Conservation (phyloP, 345 rosid genomes). For the Camelina neglecta region DNA sequence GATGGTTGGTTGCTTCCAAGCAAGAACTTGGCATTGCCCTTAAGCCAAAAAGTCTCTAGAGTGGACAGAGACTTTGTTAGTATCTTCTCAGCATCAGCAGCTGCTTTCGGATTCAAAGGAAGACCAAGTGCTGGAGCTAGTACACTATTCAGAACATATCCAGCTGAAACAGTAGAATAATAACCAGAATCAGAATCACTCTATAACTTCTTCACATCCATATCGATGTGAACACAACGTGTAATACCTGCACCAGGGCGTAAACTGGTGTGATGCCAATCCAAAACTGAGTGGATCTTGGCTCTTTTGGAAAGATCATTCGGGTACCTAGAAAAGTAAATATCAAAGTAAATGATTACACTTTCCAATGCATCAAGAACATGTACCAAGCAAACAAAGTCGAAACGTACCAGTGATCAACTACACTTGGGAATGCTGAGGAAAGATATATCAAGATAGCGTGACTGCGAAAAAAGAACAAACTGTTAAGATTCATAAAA, state of each 20-base stretch:
- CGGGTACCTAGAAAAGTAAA: conserved; percentile 64
- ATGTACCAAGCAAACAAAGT: background rate
- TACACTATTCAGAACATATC: conserved; percentile 48
- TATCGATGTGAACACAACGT: background rate
- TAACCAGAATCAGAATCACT: conserved; percentile 5
- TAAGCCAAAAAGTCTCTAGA: conserved; percentile 83
- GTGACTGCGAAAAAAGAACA: conserved; percentile 54
- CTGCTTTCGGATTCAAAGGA: conserved; percentile 60
- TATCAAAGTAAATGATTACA: background rate
- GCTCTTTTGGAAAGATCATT: conserved; percentile 81
- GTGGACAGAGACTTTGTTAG: conserved; percentile 56
- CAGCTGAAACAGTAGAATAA: conserved; percentile 46
- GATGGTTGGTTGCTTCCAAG: conserved; percentile 79
- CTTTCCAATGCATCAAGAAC: conserved; percentile 19
- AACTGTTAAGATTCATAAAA: conserved; percentile 12
- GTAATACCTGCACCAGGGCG: conserved; percentile 69
- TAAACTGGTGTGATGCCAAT: conserved; percentile 88
- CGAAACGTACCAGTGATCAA: conserved; percentile 73
- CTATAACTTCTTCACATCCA: background rate
- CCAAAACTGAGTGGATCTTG: conserved; percentile 77
- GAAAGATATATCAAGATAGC: conserved; percentile 83
- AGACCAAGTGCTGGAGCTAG: conserved; percentile 66
- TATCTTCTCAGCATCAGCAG: conserved; percentile 67
- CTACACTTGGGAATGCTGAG: conserved; percentile 76
- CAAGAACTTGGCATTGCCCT: conserved; percentile 68